These are phyloP conservation scores for Terana coerulea DNA, from an alignment of 768 basidiomycete genomes.

Conservation along the genomic window DNA sequence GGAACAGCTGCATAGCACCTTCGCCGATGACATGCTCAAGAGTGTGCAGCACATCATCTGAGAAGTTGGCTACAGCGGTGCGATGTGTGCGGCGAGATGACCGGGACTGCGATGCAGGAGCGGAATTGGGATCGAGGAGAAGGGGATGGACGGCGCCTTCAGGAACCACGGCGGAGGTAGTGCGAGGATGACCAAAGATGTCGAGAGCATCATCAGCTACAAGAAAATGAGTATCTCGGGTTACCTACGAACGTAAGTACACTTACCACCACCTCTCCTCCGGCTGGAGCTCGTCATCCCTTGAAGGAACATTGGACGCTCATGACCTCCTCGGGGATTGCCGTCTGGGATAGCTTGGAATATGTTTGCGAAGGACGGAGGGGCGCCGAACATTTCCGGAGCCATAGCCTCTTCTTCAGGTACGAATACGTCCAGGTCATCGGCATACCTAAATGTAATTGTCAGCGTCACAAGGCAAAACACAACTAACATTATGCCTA, in stretches of 20 bases:
- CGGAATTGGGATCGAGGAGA: slow-evolving; percentile 57
- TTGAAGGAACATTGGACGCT: slow-evolving; percentile 24
- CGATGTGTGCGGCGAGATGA: slow-evolving; percentile 54
- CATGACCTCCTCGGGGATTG: slow-evolving; percentile 34
- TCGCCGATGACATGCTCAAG: slow-evolving; percentile 81
- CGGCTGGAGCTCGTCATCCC: slow-evolving; percentile 47
- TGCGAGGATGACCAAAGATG: slow-evolving; percentile 62
- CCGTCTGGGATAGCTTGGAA: slow-evolving; percentile 26
- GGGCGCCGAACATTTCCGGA: slow-evolving; percentile 38
- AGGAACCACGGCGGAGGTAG: slow-evolving; percentile 44
- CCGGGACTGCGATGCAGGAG: slow-evolving; percentile 45
- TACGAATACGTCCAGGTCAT: slow-evolving; percentile 28
- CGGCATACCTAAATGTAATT: slow-evolving; percentile 23
- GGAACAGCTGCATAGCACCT: slow-evolving; percentile 78
- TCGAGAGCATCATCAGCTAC: slow-evolving; percentile 52
- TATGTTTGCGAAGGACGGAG: slow-evolving; percentile 1
- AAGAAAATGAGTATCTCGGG: background rate
- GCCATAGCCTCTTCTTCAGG: slow-evolving; percentile 13
- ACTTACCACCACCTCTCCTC: slow-evolving; percentile 44
- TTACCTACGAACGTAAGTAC: slow-evolving; percentile 3
- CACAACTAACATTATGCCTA: slow-evolving; percentile 11
- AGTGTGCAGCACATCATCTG: slow-evolving; percentile 61
- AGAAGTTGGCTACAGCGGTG: slow-evolving; percentile 36
- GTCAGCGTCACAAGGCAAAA: background rate
- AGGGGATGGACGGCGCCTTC: slow-evolving; percentile 82